Conservation (phyloP, 2,329 filamentous ascomycete species). For the Penicillium sp. region DNA sequence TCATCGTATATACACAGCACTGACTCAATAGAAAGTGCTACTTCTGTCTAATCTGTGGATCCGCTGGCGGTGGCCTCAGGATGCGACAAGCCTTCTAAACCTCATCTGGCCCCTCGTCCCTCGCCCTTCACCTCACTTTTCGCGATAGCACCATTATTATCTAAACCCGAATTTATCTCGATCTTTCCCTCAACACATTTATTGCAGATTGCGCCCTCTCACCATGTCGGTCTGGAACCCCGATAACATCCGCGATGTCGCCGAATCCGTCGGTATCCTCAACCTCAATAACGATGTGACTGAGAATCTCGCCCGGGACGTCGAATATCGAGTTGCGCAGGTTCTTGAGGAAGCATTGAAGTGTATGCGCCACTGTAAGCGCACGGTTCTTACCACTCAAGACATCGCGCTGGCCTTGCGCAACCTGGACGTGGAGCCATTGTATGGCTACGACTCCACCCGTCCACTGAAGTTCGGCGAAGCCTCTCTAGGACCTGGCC, state of each 20-base stretch:
- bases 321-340: constrained; percentile 91
- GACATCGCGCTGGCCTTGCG: constrained; percentile 84
- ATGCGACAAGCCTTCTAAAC: constrained; percentile 12
- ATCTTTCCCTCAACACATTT: constrained; percentile 2
- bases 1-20: neutral
- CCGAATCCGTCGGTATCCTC: constrained; percentile 88
- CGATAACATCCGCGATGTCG: constrained; percentile 92
- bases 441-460: constrained; percentile 94
- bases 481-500: constrained; percentile 86
- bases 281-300: constrained; percentile 80
- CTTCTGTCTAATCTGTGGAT: neutral
- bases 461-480: constrained; percentile 87
- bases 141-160: neutral
- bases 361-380: constrained; percentile 88
- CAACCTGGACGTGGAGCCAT: constrained; percentile 85
- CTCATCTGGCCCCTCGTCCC: neutral
- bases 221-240: constrained; percentile 80
- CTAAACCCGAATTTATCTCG: neutral
- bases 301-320: constrained; percentile 84
- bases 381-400: constrained; percentile 82
- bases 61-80: constrained; percentile 9
- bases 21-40: neutral
- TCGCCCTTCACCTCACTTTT: neutral
- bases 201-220: neutral
- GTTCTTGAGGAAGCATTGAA: constrained; percentile 92